Evolutionary conservation across 805 yeast species (phyloP).

Genomic region (Huiozyma naganishii): DNA sequence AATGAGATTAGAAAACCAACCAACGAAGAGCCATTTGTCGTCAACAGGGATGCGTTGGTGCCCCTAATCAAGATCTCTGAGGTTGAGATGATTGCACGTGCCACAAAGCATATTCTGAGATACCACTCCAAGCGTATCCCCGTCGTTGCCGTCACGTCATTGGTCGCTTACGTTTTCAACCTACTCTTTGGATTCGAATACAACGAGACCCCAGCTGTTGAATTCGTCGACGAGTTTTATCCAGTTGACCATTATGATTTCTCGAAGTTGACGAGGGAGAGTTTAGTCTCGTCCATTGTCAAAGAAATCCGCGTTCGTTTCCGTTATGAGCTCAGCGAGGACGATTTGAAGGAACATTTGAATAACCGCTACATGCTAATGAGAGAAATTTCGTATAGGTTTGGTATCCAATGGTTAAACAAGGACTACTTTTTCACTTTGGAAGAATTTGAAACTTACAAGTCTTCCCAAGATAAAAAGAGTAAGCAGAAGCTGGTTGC

Average conservation of each 20-base stretch:
- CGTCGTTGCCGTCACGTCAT: conserved; percentile 41
- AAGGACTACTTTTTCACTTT: conserved; percentile 32
- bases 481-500: conserved; percentile 24
- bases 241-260: conserved; percentile 33
- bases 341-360: conserved; percentile 35
- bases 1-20: conserved; percentile 27
- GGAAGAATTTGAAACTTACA: conserved; percentile 28
- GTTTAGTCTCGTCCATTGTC: conserved; percentile 36
- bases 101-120: conserved; percentile 65
- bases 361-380: conserved; percentile 36
- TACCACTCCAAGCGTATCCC: conserved; percentile 37
- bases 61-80: conserved; percentile 39
- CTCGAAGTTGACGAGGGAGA: conserved; percentile 35
- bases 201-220: conserved; percentile 32
- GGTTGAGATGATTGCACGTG: conserved; percentile 69
- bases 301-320: conserved; percentile 50
- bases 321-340: conserved; percentile 43
- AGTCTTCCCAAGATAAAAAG: conserved; percentile 28
- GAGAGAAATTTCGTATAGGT: conserved; percentile 62
- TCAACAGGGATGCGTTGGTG: conserved; percentile 29
- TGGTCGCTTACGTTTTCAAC: conserved; percentile 64
- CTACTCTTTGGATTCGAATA: conserved; percentile 47
- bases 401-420: conserved; percentile 77
- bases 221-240: conserved; percentile 38
- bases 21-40: conserved; percentile 26